Percentiles rank a stretch among this genome's conserved stretches.
Conservation (phyloP, 169 alveolate genomes). For the Eimeria maxima region DNA sequence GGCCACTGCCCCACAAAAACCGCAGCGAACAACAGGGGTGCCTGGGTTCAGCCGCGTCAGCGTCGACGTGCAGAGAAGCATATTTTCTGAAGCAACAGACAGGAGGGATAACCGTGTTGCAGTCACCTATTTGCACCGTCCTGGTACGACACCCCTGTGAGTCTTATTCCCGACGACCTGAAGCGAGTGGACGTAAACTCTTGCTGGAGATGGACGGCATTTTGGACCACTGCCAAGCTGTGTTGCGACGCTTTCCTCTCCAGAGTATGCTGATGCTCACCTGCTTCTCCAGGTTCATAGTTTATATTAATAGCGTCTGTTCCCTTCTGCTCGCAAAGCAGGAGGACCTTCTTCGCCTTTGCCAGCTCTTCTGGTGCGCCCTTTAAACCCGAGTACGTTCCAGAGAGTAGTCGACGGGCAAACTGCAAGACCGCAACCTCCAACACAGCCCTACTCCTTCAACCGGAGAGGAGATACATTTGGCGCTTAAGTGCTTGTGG, state of each 20-base stretch:
- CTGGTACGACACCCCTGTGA: neutral
- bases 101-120: neutral
- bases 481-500: neutral
- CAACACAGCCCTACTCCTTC: neutral
- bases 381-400: slow-evolving; percentile 52
- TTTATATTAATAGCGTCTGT: slow-evolving; percentile 86
- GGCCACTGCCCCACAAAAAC: slow-evolving; percentile 80
- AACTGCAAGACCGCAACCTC: slow-evolving; percentile 64
- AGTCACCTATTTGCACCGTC: neutral
- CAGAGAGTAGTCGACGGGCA: slow-evolving; percentile 77
- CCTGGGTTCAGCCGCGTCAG: slow-evolving; percentile 80
- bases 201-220: neutral
- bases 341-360: slow-evolving; percentile 86
- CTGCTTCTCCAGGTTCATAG: slow-evolving; percentile 85
- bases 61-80: slow-evolving; percentile 72
- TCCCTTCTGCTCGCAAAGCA: slow-evolving; percentile 88
- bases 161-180: neutral
- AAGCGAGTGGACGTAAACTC: neutral
- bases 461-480: neutral
- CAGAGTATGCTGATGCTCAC: neutral
- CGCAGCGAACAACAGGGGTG: slow-evolving; percentile 81
- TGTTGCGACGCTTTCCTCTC: neutral
- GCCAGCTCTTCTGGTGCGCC: slow-evolving; percentile 79
- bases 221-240: neutral
- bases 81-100: slow-evolving; percentile 36